phyloP scores from a whole-genome alignment of 2,329 filamentous ascomycete genomes.

The Colletotrichum agaves region DNA sequence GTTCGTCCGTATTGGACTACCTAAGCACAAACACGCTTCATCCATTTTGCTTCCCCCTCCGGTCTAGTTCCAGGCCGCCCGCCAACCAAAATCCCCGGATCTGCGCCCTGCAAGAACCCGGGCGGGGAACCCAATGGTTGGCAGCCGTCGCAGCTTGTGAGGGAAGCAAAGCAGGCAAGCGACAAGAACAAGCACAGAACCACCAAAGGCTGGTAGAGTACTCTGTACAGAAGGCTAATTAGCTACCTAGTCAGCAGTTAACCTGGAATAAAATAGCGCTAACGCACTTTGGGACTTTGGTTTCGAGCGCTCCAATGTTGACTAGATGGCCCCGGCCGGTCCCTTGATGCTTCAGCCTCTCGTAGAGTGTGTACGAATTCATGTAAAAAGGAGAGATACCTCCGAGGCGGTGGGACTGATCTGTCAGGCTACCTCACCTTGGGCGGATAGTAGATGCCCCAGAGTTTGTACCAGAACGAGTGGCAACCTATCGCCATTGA shows the following conservation, averaged over 20 bases:
- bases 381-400: not conserved
- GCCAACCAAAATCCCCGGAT: slow-evolving; percentile 30
- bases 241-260: not conserved
- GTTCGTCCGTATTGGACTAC: slow-evolving; percentile 9
- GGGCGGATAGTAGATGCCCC: not conserved
- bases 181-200: not conserved
- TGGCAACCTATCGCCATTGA: not conserved
- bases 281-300: not conserved
- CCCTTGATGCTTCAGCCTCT: not conserved
- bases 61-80: slow-evolving; percentile 11
- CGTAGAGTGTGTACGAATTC: not conserved
- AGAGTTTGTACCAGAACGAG: no score
- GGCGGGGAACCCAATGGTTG: slow-evolving; percentile 7
- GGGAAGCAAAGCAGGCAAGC: not conserved
- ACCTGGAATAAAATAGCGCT: not conserved
- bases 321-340: not conserved
- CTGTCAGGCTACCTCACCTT: not conserved
- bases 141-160: not conserved
- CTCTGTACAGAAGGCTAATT: not conserved
- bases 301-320: not conserved
- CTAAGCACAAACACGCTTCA: not conserved
- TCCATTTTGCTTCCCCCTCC: not conserved
- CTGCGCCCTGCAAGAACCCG: slow-evolving; percentile 32
- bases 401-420: not conserved
- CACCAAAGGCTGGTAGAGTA: no score